Percentiles rank a stretch among this genome's conserved stretches.
phyloP scores from a whole-genome alignment of 75 land plant genomes.

The Cunninghamia lanceolata region DNA sequence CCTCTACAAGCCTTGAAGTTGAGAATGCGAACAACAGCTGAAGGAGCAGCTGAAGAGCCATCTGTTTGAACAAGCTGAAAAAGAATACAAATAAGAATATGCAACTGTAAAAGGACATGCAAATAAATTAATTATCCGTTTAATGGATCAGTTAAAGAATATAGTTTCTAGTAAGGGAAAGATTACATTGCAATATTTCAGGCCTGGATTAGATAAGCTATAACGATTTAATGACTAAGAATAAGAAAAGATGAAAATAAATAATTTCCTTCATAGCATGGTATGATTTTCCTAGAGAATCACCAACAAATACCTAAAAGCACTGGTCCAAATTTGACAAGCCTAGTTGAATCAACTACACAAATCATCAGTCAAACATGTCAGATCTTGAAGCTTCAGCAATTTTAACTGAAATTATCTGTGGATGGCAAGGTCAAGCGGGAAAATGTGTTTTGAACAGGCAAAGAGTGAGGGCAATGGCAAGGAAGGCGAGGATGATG shows the following conservation, averaged over 20 bases:
- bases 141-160: not conserved
- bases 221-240: not conserved
- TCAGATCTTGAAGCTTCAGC: not conserved
- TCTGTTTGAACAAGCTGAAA: slow-evolving; percentile 86
- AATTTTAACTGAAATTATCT: not conserved
- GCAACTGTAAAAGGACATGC: not conserved
- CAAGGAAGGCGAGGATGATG: no score
- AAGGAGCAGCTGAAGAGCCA: slow-evolving; percentile 92
- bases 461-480: no score
- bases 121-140: not conserved
- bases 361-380: not conserved
- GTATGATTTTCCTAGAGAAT: not conserved
- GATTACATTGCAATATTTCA: not conserved
- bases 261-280: not conserved
- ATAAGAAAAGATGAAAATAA: not conserved
- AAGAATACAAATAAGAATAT: not conserved
- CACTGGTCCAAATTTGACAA: not conserved
- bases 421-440: no score
- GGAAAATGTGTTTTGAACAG: no score
- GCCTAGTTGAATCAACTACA: not conserved
- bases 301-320: not conserved
- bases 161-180: not conserved
- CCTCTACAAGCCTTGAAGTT: slow-evolving; percentile 96
- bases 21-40: slow-evolving; percentile 79
- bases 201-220: not conserved